Evolutionary conservation across 75 land plant species (phyloP).

Genomic region (Sequoia sempervirens): DNA sequence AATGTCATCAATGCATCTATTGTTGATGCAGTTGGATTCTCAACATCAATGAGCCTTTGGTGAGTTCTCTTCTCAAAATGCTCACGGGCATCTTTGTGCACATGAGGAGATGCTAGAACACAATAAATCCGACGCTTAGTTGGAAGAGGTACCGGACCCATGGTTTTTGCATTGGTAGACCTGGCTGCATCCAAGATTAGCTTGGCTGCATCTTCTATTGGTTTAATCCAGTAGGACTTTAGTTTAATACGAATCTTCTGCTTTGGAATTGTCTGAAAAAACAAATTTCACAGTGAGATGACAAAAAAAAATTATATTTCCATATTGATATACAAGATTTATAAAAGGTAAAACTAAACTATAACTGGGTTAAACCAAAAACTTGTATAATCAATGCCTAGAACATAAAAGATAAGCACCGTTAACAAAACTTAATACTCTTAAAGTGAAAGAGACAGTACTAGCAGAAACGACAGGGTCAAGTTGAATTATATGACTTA

Average conservation of each 20-base stretch:
- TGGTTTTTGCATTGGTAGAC: slow-evolving; percentile 74
- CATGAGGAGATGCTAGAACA: slow-evolving; percentile 95
- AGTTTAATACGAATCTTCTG: slow-evolving; percentile 94
- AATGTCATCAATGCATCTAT: slow-evolving; percentile 94
- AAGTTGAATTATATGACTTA: background rate
- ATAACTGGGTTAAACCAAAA: background rate
- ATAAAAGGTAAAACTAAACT: background rate
- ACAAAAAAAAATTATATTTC: background rate
- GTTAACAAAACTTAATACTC: background rate
- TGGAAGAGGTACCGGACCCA: slow-evolving; percentile 97
- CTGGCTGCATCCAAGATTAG: slow-evolving; percentile 91
- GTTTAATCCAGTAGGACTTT: slow-evolving; percentile 77
- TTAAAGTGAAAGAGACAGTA: background rate
- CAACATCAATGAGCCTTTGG: slow-evolving; percentile 80
- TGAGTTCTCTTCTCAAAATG: slow-evolving; percentile 96
- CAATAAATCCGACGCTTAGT: slow-evolving; percentile 83
- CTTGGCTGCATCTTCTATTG: slow-evolving; percentile 87
- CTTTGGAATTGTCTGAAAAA: slow-evolving; percentile 69
- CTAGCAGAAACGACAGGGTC: background rate
- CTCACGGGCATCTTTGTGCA: slow-evolving; percentile 74
- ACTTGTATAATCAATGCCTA: background rate
- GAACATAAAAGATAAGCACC: background rate
- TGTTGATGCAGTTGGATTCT: slow-evolving; percentile 84
- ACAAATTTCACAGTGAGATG: background rate
- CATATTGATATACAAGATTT: background rate